Conservation (phyloP, 2,329 filamentous ascomycete species). For the Sphaerulina musiva region DNA sequence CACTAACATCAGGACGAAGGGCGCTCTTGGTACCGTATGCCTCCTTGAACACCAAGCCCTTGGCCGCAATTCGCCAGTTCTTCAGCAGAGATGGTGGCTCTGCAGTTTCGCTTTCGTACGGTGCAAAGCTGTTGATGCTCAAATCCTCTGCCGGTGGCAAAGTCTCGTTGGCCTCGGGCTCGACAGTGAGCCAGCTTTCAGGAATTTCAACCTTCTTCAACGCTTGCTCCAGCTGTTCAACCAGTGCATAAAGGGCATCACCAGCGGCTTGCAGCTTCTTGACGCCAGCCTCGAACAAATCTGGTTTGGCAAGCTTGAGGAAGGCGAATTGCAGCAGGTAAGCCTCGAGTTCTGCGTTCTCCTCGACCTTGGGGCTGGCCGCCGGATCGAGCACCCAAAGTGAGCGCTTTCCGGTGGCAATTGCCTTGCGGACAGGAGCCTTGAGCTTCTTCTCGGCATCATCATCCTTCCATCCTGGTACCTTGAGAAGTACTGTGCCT, state of each 20-base stretch:
- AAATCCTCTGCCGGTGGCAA: constrained; percentile 57
- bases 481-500: constrained; percentile 48
- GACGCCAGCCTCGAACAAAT: constrained; percentile 55
- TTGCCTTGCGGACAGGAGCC: constrained; percentile 59
- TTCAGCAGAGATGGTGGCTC: constrained; percentile 62
- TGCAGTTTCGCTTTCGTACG: constrained; percentile 67
- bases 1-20: constrained; percentile 77
- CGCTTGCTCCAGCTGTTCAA: constrained; percentile 57
- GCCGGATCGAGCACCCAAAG: constrained; percentile 71
- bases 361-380: constrained; percentile 60
- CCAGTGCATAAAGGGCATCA: constrained; percentile 57
- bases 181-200: constrained; percentile 68
- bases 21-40: constrained; percentile 68
- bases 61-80: constrained; percentile 77
- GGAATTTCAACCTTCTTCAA: constrained; percentile 70
- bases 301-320: constrained; percentile 66
- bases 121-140: constrained; percentile 72
- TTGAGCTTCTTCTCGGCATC: constrained; percentile 84
- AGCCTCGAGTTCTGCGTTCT: constrained; percentile 55
- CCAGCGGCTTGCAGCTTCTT: constrained; percentile 60
- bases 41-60: constrained; percentile 89
- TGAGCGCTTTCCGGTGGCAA: constrained; percentile 63
- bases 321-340: constrained; percentile 76
- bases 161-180: constrained; percentile 51
- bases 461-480: constrained; percentile 75